Conservation (phyloP, 2,329 filamentous ascomycete species). For the Aspergillus vadensis region DNA sequence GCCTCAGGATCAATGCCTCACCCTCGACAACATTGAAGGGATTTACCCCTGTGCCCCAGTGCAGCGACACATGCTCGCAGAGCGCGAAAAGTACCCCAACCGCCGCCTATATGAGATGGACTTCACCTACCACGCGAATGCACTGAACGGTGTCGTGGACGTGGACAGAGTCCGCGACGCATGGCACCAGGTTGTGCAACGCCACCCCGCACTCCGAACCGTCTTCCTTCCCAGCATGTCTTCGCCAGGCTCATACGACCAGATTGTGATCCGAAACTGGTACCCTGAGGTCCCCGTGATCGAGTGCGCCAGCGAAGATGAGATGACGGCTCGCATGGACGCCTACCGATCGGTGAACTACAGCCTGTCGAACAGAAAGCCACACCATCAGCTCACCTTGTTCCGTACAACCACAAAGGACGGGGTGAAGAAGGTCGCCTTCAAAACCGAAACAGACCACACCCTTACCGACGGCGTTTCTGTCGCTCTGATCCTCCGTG, state of each 20-base stretch:
- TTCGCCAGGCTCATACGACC: background rate
- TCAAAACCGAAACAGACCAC: background rate
- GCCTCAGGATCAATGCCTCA: background rate
- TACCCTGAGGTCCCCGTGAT: background rate
- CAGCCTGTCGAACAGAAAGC: background rate
- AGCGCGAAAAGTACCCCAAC: slow-evolving; percentile 1
- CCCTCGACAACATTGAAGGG: background rate
- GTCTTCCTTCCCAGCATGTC: background rate
- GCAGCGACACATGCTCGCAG: slow-evolving; percentile 10
- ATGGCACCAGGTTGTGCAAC: slow-evolving; percentile 3
- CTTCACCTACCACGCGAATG: background rate
- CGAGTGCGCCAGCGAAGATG: background rate
- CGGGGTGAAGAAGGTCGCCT: background rate
- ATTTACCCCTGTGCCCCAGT: slow-evolving; percentile 5
- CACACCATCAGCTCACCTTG: background rate
- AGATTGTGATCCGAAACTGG: background rate
- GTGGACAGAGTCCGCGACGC: background rate
- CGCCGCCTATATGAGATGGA: background rate
- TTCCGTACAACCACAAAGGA: background rate
- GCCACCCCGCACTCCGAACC: slow-evolving; percentile 9
- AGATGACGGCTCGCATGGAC: background rate
- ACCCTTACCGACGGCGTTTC: background rate
- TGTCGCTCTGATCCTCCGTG: background rate
- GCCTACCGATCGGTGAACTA: background rate
- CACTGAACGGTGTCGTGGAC: background rate